These are phyloP conservation scores for Phytophthora pisi DNA, from an alignment of 352 stramenopile genomes.

Conservation along the genomic window DNA sequence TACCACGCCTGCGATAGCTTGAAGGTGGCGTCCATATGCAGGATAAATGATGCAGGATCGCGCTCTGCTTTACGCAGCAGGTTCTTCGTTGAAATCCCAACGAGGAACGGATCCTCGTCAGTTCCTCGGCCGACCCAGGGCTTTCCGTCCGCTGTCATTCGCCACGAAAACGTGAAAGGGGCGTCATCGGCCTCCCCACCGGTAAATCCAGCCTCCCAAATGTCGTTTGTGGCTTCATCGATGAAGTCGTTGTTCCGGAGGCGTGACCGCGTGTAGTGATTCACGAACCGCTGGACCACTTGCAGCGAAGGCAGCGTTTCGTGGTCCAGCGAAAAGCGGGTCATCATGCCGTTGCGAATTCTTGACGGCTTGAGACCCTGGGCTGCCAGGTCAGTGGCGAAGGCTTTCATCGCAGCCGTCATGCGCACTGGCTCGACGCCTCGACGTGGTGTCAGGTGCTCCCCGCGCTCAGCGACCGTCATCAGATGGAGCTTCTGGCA, in stretches of 20 bases:
- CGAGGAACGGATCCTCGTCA: slow-evolving; percentile 3
- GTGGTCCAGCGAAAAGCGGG: background rate
- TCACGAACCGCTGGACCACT: slow-evolving; percentile 5
- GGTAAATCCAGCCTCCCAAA: background rate
- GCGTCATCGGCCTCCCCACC: background rate
- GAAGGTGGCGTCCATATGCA: slow-evolving; percentile 27
- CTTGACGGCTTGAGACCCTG: slow-evolving; percentile 1
- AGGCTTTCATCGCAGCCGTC: too few species aligned
- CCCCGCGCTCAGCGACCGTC: too few species aligned
- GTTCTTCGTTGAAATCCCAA: slow-evolving; percentile 8
- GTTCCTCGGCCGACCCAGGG: slow-evolving; percentile 3
- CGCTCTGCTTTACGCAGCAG: background rate
- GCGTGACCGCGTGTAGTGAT: background rate
- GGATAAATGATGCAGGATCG: background rate
- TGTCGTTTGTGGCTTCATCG: background rate
- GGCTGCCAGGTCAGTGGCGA: background rate
- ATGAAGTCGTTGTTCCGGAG: background rate
- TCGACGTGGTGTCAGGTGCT: too few species aligned
- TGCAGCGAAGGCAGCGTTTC: background rate
- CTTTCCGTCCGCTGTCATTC: background rate
- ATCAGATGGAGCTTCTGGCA: too few species aligned
- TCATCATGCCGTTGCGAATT: slow-evolving; percentile 3
- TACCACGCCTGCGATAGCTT: slow-evolving; percentile 16
- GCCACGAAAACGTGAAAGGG: slow-evolving; percentile 5
- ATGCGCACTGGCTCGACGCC: too few species aligned